Evolutionary conservation across 164 flowering plant species (phyloP), one percentile per base, ranked within the genome.

Genomic region (Warburgia ugandensis): DNA sequence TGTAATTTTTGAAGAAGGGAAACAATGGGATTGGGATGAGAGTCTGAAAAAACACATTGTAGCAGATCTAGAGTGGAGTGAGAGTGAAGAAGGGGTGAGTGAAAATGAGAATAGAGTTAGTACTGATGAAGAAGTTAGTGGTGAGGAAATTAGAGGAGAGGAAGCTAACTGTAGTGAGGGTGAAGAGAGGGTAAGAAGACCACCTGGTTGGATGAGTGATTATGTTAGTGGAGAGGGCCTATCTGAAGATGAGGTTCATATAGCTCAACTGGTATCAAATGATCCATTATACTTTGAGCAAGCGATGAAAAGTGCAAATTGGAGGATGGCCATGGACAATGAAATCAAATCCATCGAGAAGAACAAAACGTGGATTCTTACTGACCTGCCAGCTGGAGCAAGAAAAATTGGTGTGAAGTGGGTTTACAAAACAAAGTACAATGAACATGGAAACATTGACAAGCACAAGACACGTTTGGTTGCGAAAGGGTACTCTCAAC

Each of bases 351-450:
- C n/a, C n/a, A n/a, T n/a, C n/a, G n/a, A n/a, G n/a, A n/a, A n/a
- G n/a, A n/a, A 54, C 40, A 27, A 36, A 28, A 56, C 60, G 27
- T 56, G 52, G 60, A 37, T 33, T 28, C 45, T 56, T 37, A 32
- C 27, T 20, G 39, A 39, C 26, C n/a, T 28, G 44, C 33, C 43
- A 26, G 37, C 14, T 50, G 41, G 48, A 22, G 40, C 35, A 22
- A 41, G 29, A n/a, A 27, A 3, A 27, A 29, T 46, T 4, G 50
- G 50, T 6, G 33, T 46, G 23, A 27, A 46, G 14, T 35, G 50
- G 55, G 39, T 55, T 43, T 50, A 42, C 36, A 62, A 48, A 55
- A 48, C 56, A 16, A 60, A 60, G 32, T 56, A n/a, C 5, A 36
- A 56, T 63, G 52, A 44, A 40, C 35, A 16, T 25, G 44, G 55